A percentile compares a stretch with the other conserved stretches of the same genome.
These are phyloP conservation scores for Penicillium sp. DNA, from an alignment of 2,329 filamentous ascomycete genomes.

Conservation along the genomic window DNA sequence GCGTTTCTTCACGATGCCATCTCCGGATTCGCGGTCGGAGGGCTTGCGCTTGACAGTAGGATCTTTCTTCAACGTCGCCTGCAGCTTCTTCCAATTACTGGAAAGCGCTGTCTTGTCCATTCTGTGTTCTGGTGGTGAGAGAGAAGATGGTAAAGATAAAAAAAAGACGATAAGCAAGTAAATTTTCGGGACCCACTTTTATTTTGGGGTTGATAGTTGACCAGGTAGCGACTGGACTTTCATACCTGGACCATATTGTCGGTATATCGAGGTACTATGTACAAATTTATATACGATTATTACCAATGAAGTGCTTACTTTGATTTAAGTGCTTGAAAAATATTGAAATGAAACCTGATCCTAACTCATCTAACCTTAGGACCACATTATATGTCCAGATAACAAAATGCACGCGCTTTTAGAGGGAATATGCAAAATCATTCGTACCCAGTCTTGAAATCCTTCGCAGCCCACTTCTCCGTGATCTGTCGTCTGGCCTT, in stretches of 20 bases:
- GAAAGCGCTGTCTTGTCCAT: slow-evolving; percentile 49
- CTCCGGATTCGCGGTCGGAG: slow-evolving; percentile 31
- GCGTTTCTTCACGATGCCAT: slow-evolving; percentile 37
- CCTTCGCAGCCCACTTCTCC: slow-evolving; percentile 98
- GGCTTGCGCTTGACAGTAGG: slow-evolving; percentile 35
- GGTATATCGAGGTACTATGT: background rate
- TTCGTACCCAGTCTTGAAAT: slow-evolving; percentile 61
- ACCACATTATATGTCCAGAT: slow-evolving; percentile 22
- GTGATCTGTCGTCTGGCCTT: slow-evolving; percentile 77
- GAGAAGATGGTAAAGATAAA: slow-evolving; percentile 8
- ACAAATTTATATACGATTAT: background rate
- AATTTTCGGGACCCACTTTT: slow-evolving; percentile 17
- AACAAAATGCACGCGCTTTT: slow-evolving; percentile 24
- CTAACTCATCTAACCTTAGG: background rate
- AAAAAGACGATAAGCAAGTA: slow-evolving; percentile 13
- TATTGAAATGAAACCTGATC: slow-evolving; percentile 6
- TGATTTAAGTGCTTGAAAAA: background rate
- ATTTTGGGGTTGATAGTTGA: slow-evolving; percentile 6
- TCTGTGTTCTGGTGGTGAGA: slow-evolving; percentile 23
- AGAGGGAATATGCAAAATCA: slow-evolving; percentile 25
- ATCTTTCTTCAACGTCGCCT: slow-evolving; percentile 45
- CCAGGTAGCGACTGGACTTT: background rate
- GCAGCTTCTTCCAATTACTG: slow-evolving; percentile 53
- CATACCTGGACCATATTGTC: background rate
- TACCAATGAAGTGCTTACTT: background rate